These are phyloP conservation scores for Calendula officinalis DNA, from an alignment of 129 eudicot species.

Conservation along the genomic window DNA sequence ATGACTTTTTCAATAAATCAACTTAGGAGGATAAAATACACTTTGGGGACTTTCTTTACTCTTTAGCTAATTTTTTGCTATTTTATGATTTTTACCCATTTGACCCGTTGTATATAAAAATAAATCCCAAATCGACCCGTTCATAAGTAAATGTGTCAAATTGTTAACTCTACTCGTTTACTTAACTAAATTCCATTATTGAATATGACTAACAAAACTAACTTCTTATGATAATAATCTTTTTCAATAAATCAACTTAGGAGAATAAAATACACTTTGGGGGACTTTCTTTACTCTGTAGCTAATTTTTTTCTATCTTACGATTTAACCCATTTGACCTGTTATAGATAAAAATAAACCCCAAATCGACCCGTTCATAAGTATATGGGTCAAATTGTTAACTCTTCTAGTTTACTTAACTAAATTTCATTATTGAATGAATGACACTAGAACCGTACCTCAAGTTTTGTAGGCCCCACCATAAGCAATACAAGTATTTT, in stretches of 20 bases:
- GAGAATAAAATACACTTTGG: background rate
- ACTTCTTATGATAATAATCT: background rate
- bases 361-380: background rate
- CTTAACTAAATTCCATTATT: too few species aligned
- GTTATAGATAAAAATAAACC: background rate
- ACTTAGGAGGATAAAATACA: background rate
- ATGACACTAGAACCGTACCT: slow-evolving; percentile 45
- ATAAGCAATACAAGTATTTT: slow-evolving; percentile 84
- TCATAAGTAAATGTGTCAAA: background rate
- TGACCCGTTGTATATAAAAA: background rate
- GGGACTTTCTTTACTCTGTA: background rate
- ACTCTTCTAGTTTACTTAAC: slow-evolving; percentile 8
- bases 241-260: background rate
- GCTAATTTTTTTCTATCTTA: too few species aligned
- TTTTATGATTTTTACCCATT: background rate
- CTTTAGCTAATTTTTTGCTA: too few species aligned
- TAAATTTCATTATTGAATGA: background rate
- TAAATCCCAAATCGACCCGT: background rate
- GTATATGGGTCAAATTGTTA: background rate
- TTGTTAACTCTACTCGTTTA: slow-evolving; percentile 1
- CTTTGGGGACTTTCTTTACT: too few species aligned
- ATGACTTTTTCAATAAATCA: background rate
- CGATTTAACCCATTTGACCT: background rate
- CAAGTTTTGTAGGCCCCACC: slow-evolving; percentile 95
- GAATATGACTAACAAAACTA: background rate